Evolutionary conservation across 148 eudicot genomes (phyloP).

Genomic region (Chenopodium quinoa): DNA sequence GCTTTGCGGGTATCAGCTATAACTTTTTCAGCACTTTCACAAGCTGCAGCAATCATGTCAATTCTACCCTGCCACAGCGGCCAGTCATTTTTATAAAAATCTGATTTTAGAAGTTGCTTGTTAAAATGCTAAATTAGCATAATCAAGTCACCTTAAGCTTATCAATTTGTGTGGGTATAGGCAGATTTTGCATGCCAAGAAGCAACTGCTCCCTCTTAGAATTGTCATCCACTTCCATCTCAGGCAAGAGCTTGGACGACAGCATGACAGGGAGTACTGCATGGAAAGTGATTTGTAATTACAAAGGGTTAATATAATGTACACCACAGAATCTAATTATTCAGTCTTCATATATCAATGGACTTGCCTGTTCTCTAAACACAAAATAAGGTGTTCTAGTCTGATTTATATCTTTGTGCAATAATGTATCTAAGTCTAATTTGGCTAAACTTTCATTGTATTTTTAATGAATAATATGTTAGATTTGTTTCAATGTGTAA

Average conservation of each 20-base stretch:
- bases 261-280: conserved; percentile 95
- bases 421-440: too few relatives aligned
- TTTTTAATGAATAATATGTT: too few relatives aligned
- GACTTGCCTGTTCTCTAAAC: too few relatives aligned
- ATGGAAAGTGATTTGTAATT: conserved; percentile 7
- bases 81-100: conserved; percentile 11
- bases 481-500: too few relatives aligned
- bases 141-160: conserved; percentile 66
- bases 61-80: conserved; percentile 63
- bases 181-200: conserved; percentile 70
- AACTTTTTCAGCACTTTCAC: conserved; percentile 97
- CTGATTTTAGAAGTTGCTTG: background rate
- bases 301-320: background rate
- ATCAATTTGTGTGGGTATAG: conserved; percentile 69
- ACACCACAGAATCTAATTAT: background rate
- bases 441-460: too few relatives aligned
- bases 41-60: conserved; percentile 93
- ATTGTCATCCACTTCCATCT: conserved; percentile 86
- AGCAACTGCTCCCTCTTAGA: conserved; percentile 82
- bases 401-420: too few relatives aligned
- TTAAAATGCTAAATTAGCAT: background rate
- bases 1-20: conserved; percentile 94
- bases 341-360: too few relatives aligned
- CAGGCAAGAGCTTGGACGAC: conserved; percentile 97
- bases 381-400: too few relatives aligned